phyloP scores from a whole-genome alignment of 1,284 basidiomycete species.

The Rhodotorula glutinis region DNA sequence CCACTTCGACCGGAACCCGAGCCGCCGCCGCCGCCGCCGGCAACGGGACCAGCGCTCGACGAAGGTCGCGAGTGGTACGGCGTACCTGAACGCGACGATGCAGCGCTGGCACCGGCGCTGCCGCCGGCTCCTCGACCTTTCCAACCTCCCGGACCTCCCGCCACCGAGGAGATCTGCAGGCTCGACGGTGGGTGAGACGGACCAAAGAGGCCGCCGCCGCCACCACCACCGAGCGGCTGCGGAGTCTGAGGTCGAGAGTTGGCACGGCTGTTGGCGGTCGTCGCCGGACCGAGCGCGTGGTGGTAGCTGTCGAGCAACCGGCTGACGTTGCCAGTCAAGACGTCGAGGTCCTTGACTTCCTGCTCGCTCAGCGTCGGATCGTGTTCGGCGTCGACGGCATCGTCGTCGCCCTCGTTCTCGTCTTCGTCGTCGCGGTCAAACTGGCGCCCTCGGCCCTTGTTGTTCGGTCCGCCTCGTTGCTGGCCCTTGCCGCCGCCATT shows the following conservation, averaged over 20 bases:
- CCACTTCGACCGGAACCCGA: background rate
- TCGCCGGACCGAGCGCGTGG: constrained; percentile 4
- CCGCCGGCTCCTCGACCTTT: background rate
- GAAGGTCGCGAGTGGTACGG: constrained; percentile 15
- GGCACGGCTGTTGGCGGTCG: background rate
- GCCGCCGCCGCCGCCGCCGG: background rate
- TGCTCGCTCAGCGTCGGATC: constrained; percentile 28
- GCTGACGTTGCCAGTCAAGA: constrained; percentile 34
- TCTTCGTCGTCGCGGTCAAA: constrained; percentile 36
- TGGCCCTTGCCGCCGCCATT: background rate
- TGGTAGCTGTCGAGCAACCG: constrained; percentile 30
- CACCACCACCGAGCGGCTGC: background rate
- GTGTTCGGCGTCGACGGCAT: constrained; percentile 17
- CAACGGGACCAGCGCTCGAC: background rate
- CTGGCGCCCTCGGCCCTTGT: constrained; percentile 17
- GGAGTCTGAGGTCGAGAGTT: constrained; percentile 9
- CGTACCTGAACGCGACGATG: constrained; percentile 1
- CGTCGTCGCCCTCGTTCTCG: constrained; percentile 34
- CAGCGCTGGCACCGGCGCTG: background rate
- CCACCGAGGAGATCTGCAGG: background rate
- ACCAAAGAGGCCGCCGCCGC: background rate
- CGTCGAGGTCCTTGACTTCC: constrained; percentile 40
- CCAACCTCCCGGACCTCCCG: background rate
- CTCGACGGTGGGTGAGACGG: background rate
- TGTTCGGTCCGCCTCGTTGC: background rate